phyloP scores from a whole-genome alignment of 148 eudicot genomes.

The Heliamphora exappendiculata region DNA sequence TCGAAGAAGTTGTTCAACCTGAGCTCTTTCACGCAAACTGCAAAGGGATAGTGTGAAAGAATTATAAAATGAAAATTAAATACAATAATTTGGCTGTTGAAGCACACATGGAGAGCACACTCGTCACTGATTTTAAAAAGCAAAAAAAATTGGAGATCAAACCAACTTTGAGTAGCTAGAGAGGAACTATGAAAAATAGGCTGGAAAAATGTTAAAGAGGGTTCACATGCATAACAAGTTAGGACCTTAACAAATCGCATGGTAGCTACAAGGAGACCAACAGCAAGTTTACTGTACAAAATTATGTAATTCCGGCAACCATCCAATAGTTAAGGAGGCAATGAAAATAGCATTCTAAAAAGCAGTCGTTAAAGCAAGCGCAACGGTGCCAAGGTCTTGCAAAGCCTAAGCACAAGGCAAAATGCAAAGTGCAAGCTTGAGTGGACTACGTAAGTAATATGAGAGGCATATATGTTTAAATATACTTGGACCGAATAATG shows the following conservation, averaged over 20 bases:
- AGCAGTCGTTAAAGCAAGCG: too few relatives aligned
- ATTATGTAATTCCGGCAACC: neutral
- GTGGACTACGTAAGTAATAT: neutral
- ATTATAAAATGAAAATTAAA: neutral
- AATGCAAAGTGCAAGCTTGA: neutral
- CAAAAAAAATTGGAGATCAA: neutral
- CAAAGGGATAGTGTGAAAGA: conserved; percentile 11
- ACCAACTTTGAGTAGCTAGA: neutral
- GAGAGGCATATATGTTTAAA: neutral
- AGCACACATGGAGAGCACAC: neutral
- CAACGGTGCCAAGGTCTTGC: neutral
- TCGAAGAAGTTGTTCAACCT: conserved; percentile 66
- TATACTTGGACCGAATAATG: neutral
- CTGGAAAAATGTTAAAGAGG: neutral
- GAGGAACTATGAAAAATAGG: neutral
- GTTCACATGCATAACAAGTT: neutral
- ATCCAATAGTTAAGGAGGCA: neutral
- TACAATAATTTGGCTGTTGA: neutral
- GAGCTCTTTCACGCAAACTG: conserved; percentile 78
- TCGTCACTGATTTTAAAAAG: neutral
- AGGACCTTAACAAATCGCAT: neutral
- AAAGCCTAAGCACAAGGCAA: neutral
- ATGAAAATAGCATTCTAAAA: neutral
- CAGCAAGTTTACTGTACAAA: neutral
- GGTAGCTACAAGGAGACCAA: neutral